Base-by-base conservation (phyloP, 352 stramenopile species). In the Phytopythium helicoides region DNA sequence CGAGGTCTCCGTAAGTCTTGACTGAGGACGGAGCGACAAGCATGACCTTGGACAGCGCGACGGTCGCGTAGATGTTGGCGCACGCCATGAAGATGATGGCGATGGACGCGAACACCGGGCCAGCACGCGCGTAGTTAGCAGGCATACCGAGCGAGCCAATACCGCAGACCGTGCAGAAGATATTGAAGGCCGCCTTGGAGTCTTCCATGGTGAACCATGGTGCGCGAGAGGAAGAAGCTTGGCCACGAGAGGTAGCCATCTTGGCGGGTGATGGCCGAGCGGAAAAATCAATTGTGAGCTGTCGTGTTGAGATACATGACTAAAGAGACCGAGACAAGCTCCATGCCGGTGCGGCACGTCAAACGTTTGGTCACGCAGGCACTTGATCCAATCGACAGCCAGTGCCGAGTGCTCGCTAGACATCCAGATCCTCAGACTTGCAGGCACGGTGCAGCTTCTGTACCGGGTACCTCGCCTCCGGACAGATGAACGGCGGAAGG, bases 61-160 rank as follows among this genome's bases (percentile, higher is more conserved):
- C 51, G 16, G 62, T 74, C 3, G 69, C 64, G 47, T 68, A 73
- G 42, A 76, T 70, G 56, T 79, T 79, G 52, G 58, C 66, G 26
- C 64, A 63, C 7, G 66, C 69, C 69, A 79, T 80, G 25, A 80
- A 65, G 37, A 74, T 35, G 46, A 75, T 68, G 19, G 70, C 70
- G 35, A 74, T 60, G 0, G 56, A 58, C 12, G 70, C 70, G 49
- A 64, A 63, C 14, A 66, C 65, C 3, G 67, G 67, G 8, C 70
- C 67, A n/a, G 70, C 66, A 22, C 70, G 70, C n/a, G 70, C 60
- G 39, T 73, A 82, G 54, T 76, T 82, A 45, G 60, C 65, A 19
- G 71, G 68, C 55, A 82, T 77, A 21, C 68, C 69, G 28, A 82
- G 66, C 49, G 71, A 76, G 11, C 71, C 71, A 52, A 66, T 66